Evolutionary conservation across 495 filamentous ascomycete species (phyloP).

Genomic region (Hypoxylon cercidicola): DNA sequence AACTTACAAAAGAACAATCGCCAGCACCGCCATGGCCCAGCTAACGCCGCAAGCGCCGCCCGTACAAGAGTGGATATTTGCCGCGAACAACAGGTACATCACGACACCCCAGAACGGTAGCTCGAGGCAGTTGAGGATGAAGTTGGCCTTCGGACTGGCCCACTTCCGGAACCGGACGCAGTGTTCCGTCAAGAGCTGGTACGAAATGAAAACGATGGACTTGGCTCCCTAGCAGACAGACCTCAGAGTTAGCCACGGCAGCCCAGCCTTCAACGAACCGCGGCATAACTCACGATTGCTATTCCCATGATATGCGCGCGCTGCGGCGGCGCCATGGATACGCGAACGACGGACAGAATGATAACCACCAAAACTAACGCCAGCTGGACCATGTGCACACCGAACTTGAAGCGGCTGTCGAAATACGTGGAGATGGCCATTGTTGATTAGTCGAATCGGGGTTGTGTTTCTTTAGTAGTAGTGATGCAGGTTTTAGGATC

Average conservation of each 20-base stretch:
- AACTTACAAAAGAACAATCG: constrained; percentile 15
- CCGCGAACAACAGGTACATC: constrained; percentile 38
- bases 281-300: constrained; percentile 12
- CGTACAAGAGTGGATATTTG: constrained; percentile 4
- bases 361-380: constrained; percentile 1
- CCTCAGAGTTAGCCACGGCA: neutral
- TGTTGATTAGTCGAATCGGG: neutral
- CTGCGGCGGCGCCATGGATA: constrained; percentile 10
- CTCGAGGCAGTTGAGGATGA: constrained; percentile 48
- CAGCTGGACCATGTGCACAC: constrained; percentile 13
- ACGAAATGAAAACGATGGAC: constrained; percentile 48
- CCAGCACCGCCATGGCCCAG: constrained; percentile 10
- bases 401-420: constrained; percentile 16
- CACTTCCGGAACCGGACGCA: constrained; percentile 41
- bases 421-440: constrained; percentile 16
- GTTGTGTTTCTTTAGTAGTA: neutral
- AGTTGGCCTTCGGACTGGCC: constrained; percentile 47
- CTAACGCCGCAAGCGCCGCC: constrained; percentile 17
- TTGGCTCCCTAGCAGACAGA: constrained; percentile 29
- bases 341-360: constrained; percentile 12
- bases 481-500: neutral
- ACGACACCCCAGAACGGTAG: constrained; percentile 51
- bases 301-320: constrained; percentile 26
- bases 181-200: constrained; percentile 47
- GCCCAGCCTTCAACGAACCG: neutral